Conservation (phyloP, 2,329 filamentous ascomycete species). For the Pseudogymnoascus sp. region DNA sequence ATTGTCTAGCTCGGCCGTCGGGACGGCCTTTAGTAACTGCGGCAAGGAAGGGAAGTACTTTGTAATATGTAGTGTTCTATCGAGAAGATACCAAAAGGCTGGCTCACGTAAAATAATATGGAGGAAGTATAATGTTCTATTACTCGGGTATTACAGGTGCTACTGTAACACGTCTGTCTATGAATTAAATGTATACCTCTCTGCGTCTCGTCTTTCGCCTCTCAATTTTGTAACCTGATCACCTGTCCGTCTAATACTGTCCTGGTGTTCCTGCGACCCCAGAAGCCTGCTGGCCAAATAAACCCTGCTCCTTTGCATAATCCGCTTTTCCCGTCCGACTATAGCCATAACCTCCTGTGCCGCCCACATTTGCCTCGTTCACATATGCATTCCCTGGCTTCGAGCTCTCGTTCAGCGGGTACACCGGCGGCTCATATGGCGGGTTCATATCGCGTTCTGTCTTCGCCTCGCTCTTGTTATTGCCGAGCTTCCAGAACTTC, state of each 20-base stretch:
- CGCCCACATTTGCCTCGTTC: not conserved
- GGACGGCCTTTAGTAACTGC: not conserved
- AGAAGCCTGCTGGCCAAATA: not conserved
- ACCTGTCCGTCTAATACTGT: not conserved
- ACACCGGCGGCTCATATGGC: not conserved
- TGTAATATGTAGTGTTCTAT: not conserved
- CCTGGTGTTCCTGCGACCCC: conserved; percentile 4
- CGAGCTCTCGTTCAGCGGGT: not conserved
- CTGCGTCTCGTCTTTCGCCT: not conserved
- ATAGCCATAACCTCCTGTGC: conserved; percentile 1
- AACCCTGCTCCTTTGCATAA: conserved; percentile 8
- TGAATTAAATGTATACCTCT: not conserved
- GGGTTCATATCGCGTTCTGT: not conserved
- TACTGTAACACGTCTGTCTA: conserved; percentile 2
- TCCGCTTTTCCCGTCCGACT: not conserved
- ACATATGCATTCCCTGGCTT: not conserved
- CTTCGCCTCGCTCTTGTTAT: not conserved
- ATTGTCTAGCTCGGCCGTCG: not conserved
- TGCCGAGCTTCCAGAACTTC: not conserved
- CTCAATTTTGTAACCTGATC: not conserved
- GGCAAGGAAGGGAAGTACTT: not conserved
- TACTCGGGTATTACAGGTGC: not conserved
- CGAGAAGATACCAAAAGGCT: not conserved
- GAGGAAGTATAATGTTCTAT: not conserved
- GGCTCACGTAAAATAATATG: not conserved